These are phyloP conservation scores for Aspergillus conjunctus DNA, from an alignment of 495 filamentous ascomycete species.

Conservation along the genomic window DNA sequence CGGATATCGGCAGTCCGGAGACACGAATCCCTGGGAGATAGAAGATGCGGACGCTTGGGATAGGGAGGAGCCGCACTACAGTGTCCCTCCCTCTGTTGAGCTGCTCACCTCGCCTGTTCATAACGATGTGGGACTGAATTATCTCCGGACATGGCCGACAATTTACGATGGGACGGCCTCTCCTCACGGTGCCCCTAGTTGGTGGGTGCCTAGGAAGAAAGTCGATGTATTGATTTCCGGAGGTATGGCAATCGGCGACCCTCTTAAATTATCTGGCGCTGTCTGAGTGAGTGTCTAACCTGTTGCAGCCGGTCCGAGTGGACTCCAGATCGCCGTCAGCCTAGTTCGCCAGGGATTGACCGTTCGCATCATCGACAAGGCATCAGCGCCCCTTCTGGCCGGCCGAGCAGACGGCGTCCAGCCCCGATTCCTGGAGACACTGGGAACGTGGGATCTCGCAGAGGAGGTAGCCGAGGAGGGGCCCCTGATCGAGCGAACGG, in stretches of 20 bases:
- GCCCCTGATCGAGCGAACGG: slow-evolving; percentile 40
- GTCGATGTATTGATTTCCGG: slow-evolving; percentile 39
- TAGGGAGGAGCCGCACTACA: neutral
- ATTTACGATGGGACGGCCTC: slow-evolving; percentile 16
- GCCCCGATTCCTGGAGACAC: slow-evolving; percentile 39
- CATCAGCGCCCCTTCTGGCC: neutral
- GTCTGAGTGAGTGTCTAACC: too few relatives aligned
- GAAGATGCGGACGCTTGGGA: neutral
- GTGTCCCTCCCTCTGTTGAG: neutral
- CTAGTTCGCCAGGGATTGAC: slow-evolving; percentile 1
- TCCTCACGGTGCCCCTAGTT: slow-evolving; percentile 3
- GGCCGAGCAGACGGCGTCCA: slow-evolving; percentile 37
- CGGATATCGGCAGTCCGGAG: neutral
- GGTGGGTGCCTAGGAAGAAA: slow-evolving; percentile 13
- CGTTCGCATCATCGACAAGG: slow-evolving; percentile 14
- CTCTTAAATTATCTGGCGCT: too few relatives aligned
- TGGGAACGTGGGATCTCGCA: slow-evolving; percentile 37
- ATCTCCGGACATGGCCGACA: slow-evolving; percentile 17
- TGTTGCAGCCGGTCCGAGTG: neutral
- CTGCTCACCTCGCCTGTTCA: slow-evolving; percentile 11
- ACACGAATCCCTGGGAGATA: neutral
- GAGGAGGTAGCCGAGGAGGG: slow-evolving; percentile 40
- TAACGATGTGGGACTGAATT: slow-evolving; percentile 10
- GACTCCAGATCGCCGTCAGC: neutral
- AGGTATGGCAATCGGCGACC: slow-evolving; percentile 21